A percentile compares a stretch with the other conserved stretches of the same genome.
Conservation (phyloP, 495 filamentous ascomycete genomes). For the Hapsidospora chrysogenum region DNA sequence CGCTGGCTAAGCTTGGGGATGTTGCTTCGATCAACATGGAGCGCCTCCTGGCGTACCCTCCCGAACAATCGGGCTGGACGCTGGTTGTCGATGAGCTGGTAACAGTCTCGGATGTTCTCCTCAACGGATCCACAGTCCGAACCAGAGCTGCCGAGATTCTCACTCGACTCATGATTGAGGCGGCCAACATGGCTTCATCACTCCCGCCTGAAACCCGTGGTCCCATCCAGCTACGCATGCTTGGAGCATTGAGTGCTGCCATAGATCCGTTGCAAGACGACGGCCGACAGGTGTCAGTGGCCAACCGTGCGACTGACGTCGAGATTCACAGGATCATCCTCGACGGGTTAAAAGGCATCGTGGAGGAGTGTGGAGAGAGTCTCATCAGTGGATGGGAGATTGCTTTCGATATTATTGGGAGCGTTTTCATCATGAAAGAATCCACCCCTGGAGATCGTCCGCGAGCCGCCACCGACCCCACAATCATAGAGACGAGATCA, state of each 20-base stretch:
- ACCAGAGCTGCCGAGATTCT: conserved; percentile 57
- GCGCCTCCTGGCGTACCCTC: conserved; percentile 47
- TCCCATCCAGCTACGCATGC: conserved; percentile 48
- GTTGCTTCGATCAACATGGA: conserved; percentile 63
- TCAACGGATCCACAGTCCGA: conserved; percentile 42
- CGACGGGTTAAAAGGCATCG: conserved; percentile 61
- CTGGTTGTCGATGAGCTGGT: conserved; percentile 54
- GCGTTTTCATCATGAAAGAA: conserved; percentile 46
- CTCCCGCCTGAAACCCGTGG: conserved; percentile 33
- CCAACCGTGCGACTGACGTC: conserved; percentile 42
- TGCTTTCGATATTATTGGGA: conserved; percentile 71
- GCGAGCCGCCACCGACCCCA: conserved; percentile 7
- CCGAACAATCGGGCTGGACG: conserved; percentile 55
- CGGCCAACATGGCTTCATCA: conserved; percentile 32
- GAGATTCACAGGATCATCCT: conserved; percentile 73
- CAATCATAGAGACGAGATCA: conserved; percentile 37
- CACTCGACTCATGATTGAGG: conserved; percentile 51
- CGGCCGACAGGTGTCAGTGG: conserved; percentile 29
- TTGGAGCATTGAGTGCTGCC: conserved; percentile 47
- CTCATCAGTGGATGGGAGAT: conserved; percentile 69
- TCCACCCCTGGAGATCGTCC: conserved; percentile 10
- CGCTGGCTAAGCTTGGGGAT: conserved; percentile 66
- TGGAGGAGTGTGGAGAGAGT: conserved; percentile 80
- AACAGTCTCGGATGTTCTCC: conserved; percentile 36
- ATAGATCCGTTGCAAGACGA: conserved; percentile 25